Evolutionary conservation across 2,329 filamentous ascomycete species (phyloP).

Genomic region (Paradendryphiella salina): DNA sequence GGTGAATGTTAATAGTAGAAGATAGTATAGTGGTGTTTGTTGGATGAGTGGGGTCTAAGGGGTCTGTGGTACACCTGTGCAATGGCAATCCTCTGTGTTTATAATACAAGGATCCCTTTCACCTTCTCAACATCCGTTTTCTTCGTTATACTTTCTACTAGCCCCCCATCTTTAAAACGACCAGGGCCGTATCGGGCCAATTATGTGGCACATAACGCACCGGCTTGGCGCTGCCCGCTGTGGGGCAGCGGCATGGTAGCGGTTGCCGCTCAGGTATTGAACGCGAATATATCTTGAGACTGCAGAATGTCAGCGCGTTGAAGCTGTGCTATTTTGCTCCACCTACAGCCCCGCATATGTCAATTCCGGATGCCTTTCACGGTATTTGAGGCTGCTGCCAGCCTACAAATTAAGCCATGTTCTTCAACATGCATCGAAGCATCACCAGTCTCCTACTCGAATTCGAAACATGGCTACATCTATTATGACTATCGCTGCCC

Average conservation of each 20-base stretch:
- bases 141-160: background rate
- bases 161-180: background rate
- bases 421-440: background rate
- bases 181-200: conserved; percentile 1
- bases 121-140: background rate
- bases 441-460: background rate
- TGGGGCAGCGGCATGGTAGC: conserved; percentile 1
- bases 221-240: conserved; percentile 6
- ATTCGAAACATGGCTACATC: background rate
- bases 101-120: background rate
- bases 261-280: conserved; percentile 1
- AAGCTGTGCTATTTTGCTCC: background rate
- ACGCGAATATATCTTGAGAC: background rate
- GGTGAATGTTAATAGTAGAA: background rate
- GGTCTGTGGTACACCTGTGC: background rate
- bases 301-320: background rate
- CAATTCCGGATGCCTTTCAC: background rate
- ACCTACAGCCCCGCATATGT: background rate
- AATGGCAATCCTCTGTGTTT: background rate
- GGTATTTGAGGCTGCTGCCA: background rate
- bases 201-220: background rate
- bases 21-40: background rate
- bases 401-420: background rate
- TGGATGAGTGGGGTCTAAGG: background rate
- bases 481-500: background rate